phyloP scores from a whole-genome alignment of 2,329 filamentous ascomycete genomes.

The Paradendryphiella salina region DNA sequence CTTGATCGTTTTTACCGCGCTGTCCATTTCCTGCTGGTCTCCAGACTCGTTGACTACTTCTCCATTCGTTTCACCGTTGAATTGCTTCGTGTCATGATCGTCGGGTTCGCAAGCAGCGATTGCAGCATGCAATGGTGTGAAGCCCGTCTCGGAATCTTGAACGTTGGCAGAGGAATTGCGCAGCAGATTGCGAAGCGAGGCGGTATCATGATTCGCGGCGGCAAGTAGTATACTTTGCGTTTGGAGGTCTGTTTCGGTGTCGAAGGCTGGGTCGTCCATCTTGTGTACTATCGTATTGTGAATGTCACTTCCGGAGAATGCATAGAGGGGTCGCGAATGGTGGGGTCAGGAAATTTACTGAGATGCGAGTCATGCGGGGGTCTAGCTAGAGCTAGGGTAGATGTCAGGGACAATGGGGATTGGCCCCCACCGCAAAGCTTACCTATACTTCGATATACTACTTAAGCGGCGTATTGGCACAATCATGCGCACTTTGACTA shows the following conservation, averaged over 20 bases:
- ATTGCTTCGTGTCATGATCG: conserved; percentile 29
- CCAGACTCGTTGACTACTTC: conserved; percentile 31
- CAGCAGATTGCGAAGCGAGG: conserved; percentile 70
- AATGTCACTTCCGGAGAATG: neutral
- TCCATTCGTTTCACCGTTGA: conserved; percentile 36
- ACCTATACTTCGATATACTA: no score
- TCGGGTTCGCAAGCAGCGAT: conserved; percentile 65
- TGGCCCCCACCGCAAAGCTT: no score
- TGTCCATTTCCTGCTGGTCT: conserved; percentile 50
- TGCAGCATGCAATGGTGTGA: conserved; percentile 85
- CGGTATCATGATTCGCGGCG: conserved; percentile 68
- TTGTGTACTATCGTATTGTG: neutral
- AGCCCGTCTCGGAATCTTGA: conserved; percentile 82
- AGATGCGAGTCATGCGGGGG: conserved; percentile 17
- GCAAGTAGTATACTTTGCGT: conserved; percentile 67
- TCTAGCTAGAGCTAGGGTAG: neutral
- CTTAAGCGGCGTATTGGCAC: no score
- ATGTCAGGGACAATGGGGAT: neutral
- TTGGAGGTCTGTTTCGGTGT: conserved; percentile 49
- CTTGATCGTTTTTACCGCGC: conserved; percentile 67
- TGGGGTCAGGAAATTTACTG: conserved; percentile 18
- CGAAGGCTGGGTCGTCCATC: conserved; percentile 44
- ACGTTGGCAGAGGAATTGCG: conserved; percentile 67
- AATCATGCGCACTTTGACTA: no score
- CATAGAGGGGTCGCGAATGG: conserved; percentile 2